These are phyloP conservation scores for Emiliania huxleyi DNA, from an alignment of 78 protist genomes.

Conservation along the genomic window DNA sequence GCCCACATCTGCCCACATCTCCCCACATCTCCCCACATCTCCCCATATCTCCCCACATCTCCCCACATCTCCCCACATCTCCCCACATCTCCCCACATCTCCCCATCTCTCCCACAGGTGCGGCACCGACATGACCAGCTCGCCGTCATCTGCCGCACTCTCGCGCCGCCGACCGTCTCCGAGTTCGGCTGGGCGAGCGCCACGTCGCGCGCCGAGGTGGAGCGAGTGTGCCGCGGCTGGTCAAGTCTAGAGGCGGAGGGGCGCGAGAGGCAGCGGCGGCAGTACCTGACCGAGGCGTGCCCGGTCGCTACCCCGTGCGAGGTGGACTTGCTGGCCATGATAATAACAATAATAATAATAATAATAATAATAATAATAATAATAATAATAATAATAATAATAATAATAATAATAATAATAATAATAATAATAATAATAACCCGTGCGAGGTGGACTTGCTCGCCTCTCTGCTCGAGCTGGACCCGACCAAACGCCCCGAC, in stretches of 20 bases:
- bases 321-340: no score
- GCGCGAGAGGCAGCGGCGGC: neutral
- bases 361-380: no score
- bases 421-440: no score
- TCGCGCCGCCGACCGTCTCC: neutral
- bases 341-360: no score
- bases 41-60: no score
- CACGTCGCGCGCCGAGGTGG: neutral
- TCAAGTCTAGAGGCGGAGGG: neutral
- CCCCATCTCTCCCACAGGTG: no score
- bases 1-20: no score
- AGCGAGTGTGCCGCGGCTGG: neutral
- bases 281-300: neutral
- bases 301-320: neutral
- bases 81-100: no score
- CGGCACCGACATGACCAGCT: slow-evolving; percentile 17
- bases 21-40: no score
- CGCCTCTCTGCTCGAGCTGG: neutral
- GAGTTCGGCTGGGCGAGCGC: neutral
- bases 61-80: no score
- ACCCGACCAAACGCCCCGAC: neutral
- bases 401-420: no score
- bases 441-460: neutral
- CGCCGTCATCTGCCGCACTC: neutral
- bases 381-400: no score